Evolutionary conservation across 208 protist species (phyloP), one percentile per base, ranked within the genome.

Genomic region (Wallacemonas sp.): DNA sequence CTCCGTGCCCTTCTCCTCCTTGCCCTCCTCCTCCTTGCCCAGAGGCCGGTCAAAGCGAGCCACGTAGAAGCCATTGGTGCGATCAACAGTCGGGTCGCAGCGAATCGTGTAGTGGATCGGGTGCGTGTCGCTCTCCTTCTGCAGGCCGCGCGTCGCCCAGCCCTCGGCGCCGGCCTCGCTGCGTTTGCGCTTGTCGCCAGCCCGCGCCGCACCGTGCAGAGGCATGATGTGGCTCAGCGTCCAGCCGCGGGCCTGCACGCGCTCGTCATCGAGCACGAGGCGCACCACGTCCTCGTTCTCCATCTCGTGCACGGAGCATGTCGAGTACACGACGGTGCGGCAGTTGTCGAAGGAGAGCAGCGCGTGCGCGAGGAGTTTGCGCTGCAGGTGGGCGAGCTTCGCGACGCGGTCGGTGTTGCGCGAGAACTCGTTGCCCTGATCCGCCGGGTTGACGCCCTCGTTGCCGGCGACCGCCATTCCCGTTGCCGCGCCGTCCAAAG

Each of bases 271-370:
- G n/a, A 97, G 72, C 20, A 91, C 89, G 55, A 87, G 74, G 31
- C 87, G 87, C 76, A 97, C 89, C 5, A 97, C 92, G 1, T 70
- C 68, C 77, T 98, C 94, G 64, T 98, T 92, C 61, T 98, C 94
- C 57, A 71, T 84, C 74, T 93, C 86, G 63, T 97, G 84, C 14
- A 96, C 76, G 10, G 87, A 95, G 75, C 94, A 98, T 11, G 94
- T 98, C 3, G 91, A 97, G 77, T 98, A 98, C 16, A 95, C 88
- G 20, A 98, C 86, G 16, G 82, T 84, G 65, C 89, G 81, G 66
- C 89, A 95, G 65, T 90, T 83, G 22, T 91, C 81, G 57, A 98
- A 97, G 10, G 84, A 93, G 10, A 96, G 78, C 8, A 97, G 72
- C 11, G 92, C 79, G 61, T 98, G 94, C 14, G 78, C 74, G 3